Base-by-base conservation (phyloP, 495 filamentous ascomycete genomes). In the Choiromyces venosus region DNA sequence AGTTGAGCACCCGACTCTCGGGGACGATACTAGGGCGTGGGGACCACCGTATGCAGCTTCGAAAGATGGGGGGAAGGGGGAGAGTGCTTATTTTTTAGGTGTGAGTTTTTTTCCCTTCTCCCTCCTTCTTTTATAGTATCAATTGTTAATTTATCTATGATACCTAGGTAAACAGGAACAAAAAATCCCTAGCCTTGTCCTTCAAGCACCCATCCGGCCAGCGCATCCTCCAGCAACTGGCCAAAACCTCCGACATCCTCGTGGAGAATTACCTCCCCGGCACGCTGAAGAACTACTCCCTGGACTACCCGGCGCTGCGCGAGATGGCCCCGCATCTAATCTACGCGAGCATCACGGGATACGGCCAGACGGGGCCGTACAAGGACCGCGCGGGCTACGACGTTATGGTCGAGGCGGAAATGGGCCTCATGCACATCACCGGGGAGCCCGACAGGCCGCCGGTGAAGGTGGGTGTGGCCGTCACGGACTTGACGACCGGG, bases 361-460 rank as follows among this genome's bases (percentile, higher is more conserved):
- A 92, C 77, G 95, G 95, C 4, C 95, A 99, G 82, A 97, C 92
- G 2, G 95, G 95, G 0, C 96, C 96, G 0, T 97, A 97, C 82
- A 90, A 90, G 25, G 88, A 89, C 66, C 87, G 96, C 9, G 93
- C 95, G 12, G 95, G 95, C 16, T 99, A 99, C 84, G 95, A 99
- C 83, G 96, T 99, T 72, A 98, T 99, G 93, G 96, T 99, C 0
- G 95, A 99, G 83, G 96, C 94, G 61, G 95, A 98, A 82, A 93
- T 99, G 85, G 95, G 95, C 7, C 81, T 99, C 71, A 99, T 99
- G 95, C 96, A 99, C 81, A 98, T 99, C 70, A 99, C 95, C 0
- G 95, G 95, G 16, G 85, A 86, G 61, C 84, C 92, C 76, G 92
- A 96, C 71, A 93, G 95, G 0, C 91, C 93, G 2, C 96, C 96